These are phyloP conservation scores for Neoconidiobolus thromboides DNA, from an alignment of 371 early-diverging fungal species.

Conservation along the genomic window DNA sequence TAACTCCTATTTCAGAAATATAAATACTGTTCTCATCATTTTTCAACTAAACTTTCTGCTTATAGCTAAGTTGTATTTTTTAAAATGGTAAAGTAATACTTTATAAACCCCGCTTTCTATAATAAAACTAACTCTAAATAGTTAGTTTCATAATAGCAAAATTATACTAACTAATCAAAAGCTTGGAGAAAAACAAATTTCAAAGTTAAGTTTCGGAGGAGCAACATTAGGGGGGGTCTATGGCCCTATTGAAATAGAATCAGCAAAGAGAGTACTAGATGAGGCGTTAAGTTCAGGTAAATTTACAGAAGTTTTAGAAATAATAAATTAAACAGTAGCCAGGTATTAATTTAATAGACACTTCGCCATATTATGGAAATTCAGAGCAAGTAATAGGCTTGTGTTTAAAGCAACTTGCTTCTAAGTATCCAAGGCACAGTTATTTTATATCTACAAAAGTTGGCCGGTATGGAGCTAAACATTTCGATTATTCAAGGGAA, in stretches of 20 bases:
- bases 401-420: conserved; percentile 24
- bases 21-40: too few species aligned
- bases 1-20: too few species aligned
- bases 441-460: conserved; percentile 55
- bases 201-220: conserved; percentile 10
- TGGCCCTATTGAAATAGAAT: conserved; percentile 4
- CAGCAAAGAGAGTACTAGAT: conserved; percentile 6
- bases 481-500: conserved; percentile 45
- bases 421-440: conserved; percentile 33
- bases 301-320: neutral
- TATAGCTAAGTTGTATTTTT: too few species aligned
- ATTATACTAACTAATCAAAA: too few species aligned
- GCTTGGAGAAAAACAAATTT: too few species aligned
- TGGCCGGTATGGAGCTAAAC: conserved; percentile 52
- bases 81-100: too few species aligned
- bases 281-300: conserved; percentile 4
- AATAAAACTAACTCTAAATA: too few species aligned
- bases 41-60: too few species aligned
- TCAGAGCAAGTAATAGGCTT: conserved; percentile 51
- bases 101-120: too few species aligned
- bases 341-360: conserved; percentile 55
- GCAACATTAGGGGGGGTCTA: conserved; percentile 8
- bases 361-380: conserved; percentile 56
- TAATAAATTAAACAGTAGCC: neutral
- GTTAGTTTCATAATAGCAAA: too few species aligned